Evolutionary conservation across 305 asterid species (phyloP).

Genomic region (Nicotiana rustica): DNA sequence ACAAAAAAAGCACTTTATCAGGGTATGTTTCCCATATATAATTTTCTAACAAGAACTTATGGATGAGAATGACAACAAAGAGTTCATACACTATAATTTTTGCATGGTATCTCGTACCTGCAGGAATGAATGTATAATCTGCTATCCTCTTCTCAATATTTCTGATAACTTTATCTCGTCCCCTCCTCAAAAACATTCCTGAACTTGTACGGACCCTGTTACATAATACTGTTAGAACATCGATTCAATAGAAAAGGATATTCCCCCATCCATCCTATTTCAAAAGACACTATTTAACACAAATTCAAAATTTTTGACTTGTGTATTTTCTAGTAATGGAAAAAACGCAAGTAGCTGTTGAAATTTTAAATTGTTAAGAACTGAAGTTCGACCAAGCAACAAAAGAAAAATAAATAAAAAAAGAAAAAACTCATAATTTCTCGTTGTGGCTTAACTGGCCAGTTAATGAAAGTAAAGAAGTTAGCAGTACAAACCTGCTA

Average conservation of each 20-base stretch:
- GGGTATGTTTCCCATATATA: background rate
- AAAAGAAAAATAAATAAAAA: conserved; percentile 21
- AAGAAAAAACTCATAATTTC: background rate
- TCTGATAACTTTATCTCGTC: conserved; percentile 70
- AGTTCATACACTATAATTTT: background rate
- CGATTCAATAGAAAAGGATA: background rate
- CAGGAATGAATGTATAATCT: conserved; percentile 83
- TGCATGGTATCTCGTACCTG: conserved; percentile 51
- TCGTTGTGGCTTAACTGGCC: background rate
- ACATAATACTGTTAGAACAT: conserved; percentile 35
- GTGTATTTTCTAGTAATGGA: background rate
- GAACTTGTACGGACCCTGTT: conserved; percentile 91
- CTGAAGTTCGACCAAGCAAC: background rate
- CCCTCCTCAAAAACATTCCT: conserved; percentile 81
- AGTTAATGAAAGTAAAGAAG: background rate
- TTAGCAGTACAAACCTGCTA: conserved; percentile 64
- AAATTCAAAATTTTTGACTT: background rate
- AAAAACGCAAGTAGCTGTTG: background rate
- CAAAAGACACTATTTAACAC: conserved; percentile 5
- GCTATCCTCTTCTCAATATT: conserved; percentile 85
- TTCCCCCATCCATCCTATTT: background rate
- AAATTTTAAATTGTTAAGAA: background rate
- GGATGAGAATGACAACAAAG: conserved; percentile 24
- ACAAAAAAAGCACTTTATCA: background rate
- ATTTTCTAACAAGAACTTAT: background rate